Evolutionary conservation across 805 yeast species (phyloP), one percentile per base, ranked within the genome.

Genomic region (Nakazawaea laoshanensis): DNA sequence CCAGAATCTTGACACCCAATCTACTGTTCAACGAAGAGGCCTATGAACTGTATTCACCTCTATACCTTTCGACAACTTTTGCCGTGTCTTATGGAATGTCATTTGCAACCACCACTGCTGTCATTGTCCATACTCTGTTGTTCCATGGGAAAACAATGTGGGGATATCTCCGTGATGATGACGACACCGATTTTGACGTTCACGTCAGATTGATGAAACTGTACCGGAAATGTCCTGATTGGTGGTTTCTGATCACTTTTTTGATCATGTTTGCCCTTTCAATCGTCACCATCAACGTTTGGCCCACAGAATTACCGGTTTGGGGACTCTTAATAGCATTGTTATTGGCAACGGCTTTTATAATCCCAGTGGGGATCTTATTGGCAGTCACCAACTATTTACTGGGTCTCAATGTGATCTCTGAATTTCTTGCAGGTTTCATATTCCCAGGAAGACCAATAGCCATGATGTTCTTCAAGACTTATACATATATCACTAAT

Each of bases 221-320:
- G 35, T 78, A 79, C 50, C 65, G 65, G 24, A 86, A 79, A 42
- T 84, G 77, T 14, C 92, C 94, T 1, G 81, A 75, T 42, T 74
- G 78, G 77, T 77, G 86, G 84, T 79, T 68, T 44, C 45, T 55
- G 4, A 39, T 52, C 3, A 56, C 71, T 11, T 59, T 77, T 25
- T 36, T 71, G n/a, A 41, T 58, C 10, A 59, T 77, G 18, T 57
- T 74, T 7, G 41, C 60, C 2, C 52, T 68, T 27, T 52, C 65
- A 52, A 63, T 49, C 17, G 61, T 58, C 8, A 48, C 59, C 19
- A 48, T 66, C 22, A 47, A 58, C 27, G 54, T 51, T 2, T 67
- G 65, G 54, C 57, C 65, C 27, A 61, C 73, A 1, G 74, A 70
- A 30, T 67, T 77, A 5, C 81, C 83, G 3, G 65, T 73, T 13